Evolutionary conservation across 202 grass and related monocot species (phyloP), one percentile per base, ranked within the genome.

Genomic region (Dendrocalamus latiflorus): DNA sequence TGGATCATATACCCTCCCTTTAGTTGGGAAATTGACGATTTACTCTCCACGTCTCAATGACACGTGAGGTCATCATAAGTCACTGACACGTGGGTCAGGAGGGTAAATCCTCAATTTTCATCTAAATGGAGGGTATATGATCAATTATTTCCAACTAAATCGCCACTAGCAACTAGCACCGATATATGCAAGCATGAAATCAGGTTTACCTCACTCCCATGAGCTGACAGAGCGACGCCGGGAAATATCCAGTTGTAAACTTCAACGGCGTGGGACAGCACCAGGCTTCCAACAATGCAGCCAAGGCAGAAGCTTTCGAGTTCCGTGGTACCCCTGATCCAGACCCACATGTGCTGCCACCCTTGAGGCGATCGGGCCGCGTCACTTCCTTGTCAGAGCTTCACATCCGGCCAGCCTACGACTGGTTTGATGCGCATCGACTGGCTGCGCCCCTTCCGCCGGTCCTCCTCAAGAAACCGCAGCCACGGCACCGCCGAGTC

Each of bases 341-440:
- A 68, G 49, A 34, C 20, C 10, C 9, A 15, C 30, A 22, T 10
- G 72, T 2, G 70, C 12, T 10, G 50, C 63, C 25, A 68, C 37
- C 39, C 36, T 13, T 16, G 78, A 34, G 25, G 11, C 8, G 21
- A 30, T 49, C 22, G 24, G 41, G 6, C 41, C 58, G 45, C 80
- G 41, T 13, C 7, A 9, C n/a, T 53, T 86, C 71, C 20, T 16
- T 77, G 85, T 87, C 85, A 45, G 65, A 44, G 79, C 65, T 3
- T 54, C 72, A 28, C 72, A 44, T 77, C 72, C 55, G 4, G 51
- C 33, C 78, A 83, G 59, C 64, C 34, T 43, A n/a, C 34, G 22
- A n/a, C 50, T 20, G 38, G 3, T 3, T n/a, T 15, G 65, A 68
- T 41, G 65, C 38, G 65, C 38, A 24, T 24, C 65, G 20, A 14